Base-by-base conservation (phyloP, 2,329 filamentous ascomycete species). In the Akanthomyces lecanii region DNA sequence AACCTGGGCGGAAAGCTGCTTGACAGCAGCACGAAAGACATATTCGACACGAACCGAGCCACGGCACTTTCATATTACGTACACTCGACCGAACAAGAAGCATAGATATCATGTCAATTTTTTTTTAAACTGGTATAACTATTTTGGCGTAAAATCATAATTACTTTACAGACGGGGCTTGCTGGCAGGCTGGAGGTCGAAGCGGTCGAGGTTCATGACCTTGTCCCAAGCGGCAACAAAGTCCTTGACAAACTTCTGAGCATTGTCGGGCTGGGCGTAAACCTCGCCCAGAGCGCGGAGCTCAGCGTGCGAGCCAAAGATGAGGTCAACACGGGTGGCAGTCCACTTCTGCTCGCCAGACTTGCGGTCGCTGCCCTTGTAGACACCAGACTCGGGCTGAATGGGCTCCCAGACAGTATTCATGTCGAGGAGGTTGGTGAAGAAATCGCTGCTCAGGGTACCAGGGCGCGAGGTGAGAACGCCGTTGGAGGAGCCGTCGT, bases 371-470 rank as follows among this genome's bases (percentile, higher is more conserved):
- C 76, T 70, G 36, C 87, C 89, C 65, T 86, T 82, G 74, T 83
- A 92, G 57, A 81, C 62, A 69, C 91, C 88, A n/a, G 42, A 50
- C 33, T 58, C 44, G 40, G 76, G 72, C 61, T 75, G 76, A n/a
- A 76, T 76, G 23, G 69, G 44, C 68, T 71, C 69, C 90, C 90
- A 92, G 25, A 76, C 79, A 7, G 83, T 89, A 74, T 76, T 78
- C 69, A 82, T 84, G 70, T 91, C 89, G 28, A 93, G 83, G 1
- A 93, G 80, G 78, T 92, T 92, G 75, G 90, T 83, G 71, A 93
- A 93, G 82, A 91, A 93, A 77, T 92, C 90, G 75, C 90, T 92
- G 71, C 86, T 90, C 69, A 93, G 80, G 68, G 84, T 76, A 48
- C 90, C 90, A 1, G 88, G 87, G 8, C 79, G 80, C 68, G 81